Conservation (phyloP, 1,139 yeast species). For the Yamadazyma kanchanaburiensis region DNA sequence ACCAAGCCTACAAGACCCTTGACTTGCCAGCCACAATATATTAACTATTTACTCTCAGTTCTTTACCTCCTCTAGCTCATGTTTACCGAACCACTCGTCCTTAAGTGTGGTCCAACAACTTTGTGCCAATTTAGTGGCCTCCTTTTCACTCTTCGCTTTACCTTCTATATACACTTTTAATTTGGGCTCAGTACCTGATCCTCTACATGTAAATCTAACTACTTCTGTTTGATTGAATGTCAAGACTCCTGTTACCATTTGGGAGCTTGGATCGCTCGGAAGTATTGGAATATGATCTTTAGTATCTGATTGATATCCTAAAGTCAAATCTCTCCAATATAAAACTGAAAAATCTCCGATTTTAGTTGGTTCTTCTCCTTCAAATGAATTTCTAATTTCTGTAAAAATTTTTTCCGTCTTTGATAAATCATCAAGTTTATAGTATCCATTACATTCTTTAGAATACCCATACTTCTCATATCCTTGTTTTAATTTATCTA, state of each 20-base stretch:
- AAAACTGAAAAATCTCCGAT: constrained; percentile 55
- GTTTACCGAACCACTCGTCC: constrained; percentile 51
- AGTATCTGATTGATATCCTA: constrained; percentile 75
- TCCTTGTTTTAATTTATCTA: constrained; percentile 54
- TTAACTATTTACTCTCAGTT: too few relatives aligned
- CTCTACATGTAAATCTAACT: constrained; percentile 81
- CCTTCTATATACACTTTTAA: constrained; percentile 91
- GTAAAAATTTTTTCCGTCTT: constrained; percentile 53
- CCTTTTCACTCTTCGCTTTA: constrained; percentile 36
- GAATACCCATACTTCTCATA: constrained; percentile 71
- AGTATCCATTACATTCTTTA: constrained; percentile 86
- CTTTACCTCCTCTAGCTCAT: constrained; percentile 39
- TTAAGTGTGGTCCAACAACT: constrained; percentile 66
- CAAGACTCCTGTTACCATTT: constrained; percentile 76
- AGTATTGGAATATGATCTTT: constrained; percentile 53
- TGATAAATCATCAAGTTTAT: constrained; percentile 54
- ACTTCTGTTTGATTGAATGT: constrained; percentile 5
- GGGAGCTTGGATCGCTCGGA: constrained; percentile 70
- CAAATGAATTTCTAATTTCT: constrained; percentile 40
- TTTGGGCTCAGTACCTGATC: constrained; percentile 97
- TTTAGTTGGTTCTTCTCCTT: constrained; percentile 29
- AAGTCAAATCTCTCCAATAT: constrained; percentile 81
- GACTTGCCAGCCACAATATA: too few relatives aligned
- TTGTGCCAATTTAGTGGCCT: constrained; percentile 52
- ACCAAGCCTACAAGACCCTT: too few relatives aligned